Evolutionary conservation across 2,329 filamentous ascomycete species (phyloP), one percentile per base, ranked within the genome.

Genomic region (Metarhizium sp.): DNA sequence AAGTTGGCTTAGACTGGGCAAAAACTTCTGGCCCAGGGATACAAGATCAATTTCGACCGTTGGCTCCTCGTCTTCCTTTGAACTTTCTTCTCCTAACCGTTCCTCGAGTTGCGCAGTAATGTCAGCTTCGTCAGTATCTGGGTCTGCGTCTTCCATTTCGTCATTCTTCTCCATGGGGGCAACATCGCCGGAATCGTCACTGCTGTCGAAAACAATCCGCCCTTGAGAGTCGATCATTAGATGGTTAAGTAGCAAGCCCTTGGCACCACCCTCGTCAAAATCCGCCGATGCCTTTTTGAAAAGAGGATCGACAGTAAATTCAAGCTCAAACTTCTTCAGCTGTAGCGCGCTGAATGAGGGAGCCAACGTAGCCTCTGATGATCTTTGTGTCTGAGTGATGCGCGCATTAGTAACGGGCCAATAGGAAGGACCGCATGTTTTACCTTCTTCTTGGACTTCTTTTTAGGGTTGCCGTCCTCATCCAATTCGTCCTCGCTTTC

Each of bases 201-300:
- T 97, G 74, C 92, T 97, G 73, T 99, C 94, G 67, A 99, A 99
- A 5, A 99, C 92, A 59, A 99, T 99, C 40, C 92, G 84, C 46
- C 94, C 94, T 60, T 90, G 84, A 2, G 84, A 82, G 70, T 99
- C 94, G 60, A 99, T 96, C 66, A 92, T 90, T n/a, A 99, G 78
- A 71, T 99, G 92, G 66, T 99, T 99, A 36, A 99, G 79, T 20
- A 99, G 78, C 46, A 99, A 78, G 20, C 94, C 94, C 71, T 97
- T 99, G 55, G 94, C 94, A 55, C 94, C 94, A 20, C 94, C 94
- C 73, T 99, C 94, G 67, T 99, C 94, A 61, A 99, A 99, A 73
- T 99, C 94, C 47, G 94, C 94, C 6, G 92, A 95, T 0, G 92
- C 92, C 67, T 99, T 99, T 68, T 99, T 99, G 80, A 99, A 99